A percentile compares a stretch with the other conserved stretches of the same genome.
Conservation (phyloP, 1,284 basidiomycete species). For the Rhodotorula sp. region DNA sequence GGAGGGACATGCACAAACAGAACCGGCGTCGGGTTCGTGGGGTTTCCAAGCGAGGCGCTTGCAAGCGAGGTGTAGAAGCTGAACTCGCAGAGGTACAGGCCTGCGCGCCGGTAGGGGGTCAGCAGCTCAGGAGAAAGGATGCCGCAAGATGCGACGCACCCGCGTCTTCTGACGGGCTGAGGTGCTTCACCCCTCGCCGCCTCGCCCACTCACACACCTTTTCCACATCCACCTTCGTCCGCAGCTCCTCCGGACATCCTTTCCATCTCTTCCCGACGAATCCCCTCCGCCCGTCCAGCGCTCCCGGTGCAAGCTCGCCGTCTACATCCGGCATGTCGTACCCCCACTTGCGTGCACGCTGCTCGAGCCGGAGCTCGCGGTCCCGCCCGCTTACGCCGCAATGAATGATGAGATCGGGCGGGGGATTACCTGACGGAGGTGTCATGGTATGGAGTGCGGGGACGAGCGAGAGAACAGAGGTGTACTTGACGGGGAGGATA, state of each 20-base stretch:
- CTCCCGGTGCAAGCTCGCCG: background rate
- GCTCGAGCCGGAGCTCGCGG: conserved; percentile 19
- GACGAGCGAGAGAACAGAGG: background rate
- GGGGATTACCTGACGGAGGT: background rate
- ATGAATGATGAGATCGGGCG: conserved; percentile 27
- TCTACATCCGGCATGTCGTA: conserved; percentile 21
- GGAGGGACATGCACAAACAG: conserved; percentile 31
- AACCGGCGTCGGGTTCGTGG: conserved; percentile 6
- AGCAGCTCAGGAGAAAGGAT: background rate
- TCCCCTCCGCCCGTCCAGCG: conserved; percentile 2
- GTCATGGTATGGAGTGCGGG: background rate
- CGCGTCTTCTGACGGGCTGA: conserved; percentile 14
- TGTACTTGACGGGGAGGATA: conserved; percentile 27
- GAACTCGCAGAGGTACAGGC: conserved; percentile 32
- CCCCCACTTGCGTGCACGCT: conserved; percentile 21
- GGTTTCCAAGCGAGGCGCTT: background rate
- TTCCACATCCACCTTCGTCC: conserved; percentile 3
- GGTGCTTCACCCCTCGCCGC: background rate
- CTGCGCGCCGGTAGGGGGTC: background rate
- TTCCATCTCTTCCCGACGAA: background rate
- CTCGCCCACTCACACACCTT: background rate
- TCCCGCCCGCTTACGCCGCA: conserved; percentile 21
- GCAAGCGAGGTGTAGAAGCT: conserved; percentile 19
- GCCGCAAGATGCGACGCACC: background rate
- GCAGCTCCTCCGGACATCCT: conserved; percentile 2